These are phyloP conservation scores for Eucalyptus pauciflora DNA, from an alignment of 345 rosid species.

Conservation along the genomic window DNA sequence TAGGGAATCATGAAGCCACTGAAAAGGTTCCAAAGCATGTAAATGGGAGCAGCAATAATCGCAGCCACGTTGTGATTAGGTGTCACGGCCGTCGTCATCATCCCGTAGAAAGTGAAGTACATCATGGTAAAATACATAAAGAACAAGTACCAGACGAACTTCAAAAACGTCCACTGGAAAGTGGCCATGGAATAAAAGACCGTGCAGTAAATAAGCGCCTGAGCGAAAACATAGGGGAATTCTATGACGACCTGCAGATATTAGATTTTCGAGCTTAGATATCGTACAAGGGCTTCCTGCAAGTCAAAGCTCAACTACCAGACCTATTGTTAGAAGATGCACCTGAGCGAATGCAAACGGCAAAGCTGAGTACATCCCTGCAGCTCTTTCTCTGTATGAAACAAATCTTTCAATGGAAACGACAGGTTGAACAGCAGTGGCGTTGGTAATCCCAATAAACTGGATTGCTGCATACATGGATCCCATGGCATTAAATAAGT, in stretches of 20 bases:
- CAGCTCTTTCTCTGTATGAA: conserved; percentile 92
- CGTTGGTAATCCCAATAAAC: conserved; percentile 88
- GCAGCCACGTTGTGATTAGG: conserved; percentile 95
- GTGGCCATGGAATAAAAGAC: conserved; percentile 90
- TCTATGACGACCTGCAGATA: conserved; percentile 67
- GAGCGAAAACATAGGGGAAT: conserved; percentile 85
- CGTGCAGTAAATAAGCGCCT: conserved; percentile 57
- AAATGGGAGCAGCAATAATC: conserved; percentile 83
- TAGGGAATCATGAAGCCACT: conserved; percentile 93
- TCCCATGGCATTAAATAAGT: conserved; percentile 89
- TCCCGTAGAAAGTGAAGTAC: conserved; percentile 93
- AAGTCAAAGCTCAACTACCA: neutral
- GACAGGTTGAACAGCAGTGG: conserved; percentile 93
- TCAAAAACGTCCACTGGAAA: conserved; percentile 69
- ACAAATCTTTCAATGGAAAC: conserved; percentile 92
- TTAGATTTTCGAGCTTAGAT: neutral
- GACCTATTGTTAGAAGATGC: neutral
- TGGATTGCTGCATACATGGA: conserved; percentile 86
- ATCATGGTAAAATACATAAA: conserved; percentile 85
- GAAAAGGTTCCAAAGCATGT: conserved; percentile 99
- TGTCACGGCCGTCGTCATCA: conserved; percentile 97
- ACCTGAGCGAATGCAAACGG: conserved; percentile 97
- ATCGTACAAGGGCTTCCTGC: neutral
- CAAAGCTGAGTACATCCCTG: conserved; percentile 92
- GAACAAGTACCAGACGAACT: conserved; percentile 86